Base-by-base conservation (phyloP, 2,329 filamentous ascomycete species). In the Lomentospora prolificans region DNA sequence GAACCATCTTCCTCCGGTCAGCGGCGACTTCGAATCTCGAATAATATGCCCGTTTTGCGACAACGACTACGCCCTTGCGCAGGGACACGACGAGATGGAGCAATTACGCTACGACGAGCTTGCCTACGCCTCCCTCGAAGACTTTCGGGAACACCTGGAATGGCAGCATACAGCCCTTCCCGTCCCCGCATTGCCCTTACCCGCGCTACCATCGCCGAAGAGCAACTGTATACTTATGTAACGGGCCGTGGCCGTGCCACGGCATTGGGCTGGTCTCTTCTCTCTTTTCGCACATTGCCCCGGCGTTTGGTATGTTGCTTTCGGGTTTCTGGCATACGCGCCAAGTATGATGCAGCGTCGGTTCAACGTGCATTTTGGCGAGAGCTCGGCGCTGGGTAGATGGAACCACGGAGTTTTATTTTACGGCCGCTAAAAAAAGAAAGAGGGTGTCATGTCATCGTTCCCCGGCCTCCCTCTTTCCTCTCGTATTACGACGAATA, bases 41-140 rank as follows among this genome's bases (percentile, higher is more conserved):
- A 63, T 82, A 12, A 62, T 78, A 30, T 83, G 80, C 57, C 78
- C 79, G 2, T 79, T 75, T 58, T 84, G 80, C 65, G 80, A 83
- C 60, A 74, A 77, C 50, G 77, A 75, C 56, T 59, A 58, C 54
- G 71, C 73, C 33, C 63, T 64, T 48, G 69, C 72, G 8, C 68
- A 68, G 55, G 70, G 73, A 44, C 64, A 70, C 44, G 75, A 78
- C 57, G 76, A 75, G 59, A 77, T 80, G 44, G 77, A 78, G 59
- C 77, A 79, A 50, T 63, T 72, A 33, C 69, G 75, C 53, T 70
- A 68, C 27, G 72, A 78, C 55, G 76, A 77, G 55, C 61, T 61
- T 31, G 74, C 73, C 3, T 80, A 81, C 61, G 72, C 73, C 46
- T 71, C 74, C 59, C 64, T 84, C 48, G 67, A 64, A 14, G 69